Percentiles rank a stretch among this genome's conserved stretches.
phyloP scores from a whole-genome alignment of 192 early-diverging fungal genomes.

The Coemansia erecta region DNA sequence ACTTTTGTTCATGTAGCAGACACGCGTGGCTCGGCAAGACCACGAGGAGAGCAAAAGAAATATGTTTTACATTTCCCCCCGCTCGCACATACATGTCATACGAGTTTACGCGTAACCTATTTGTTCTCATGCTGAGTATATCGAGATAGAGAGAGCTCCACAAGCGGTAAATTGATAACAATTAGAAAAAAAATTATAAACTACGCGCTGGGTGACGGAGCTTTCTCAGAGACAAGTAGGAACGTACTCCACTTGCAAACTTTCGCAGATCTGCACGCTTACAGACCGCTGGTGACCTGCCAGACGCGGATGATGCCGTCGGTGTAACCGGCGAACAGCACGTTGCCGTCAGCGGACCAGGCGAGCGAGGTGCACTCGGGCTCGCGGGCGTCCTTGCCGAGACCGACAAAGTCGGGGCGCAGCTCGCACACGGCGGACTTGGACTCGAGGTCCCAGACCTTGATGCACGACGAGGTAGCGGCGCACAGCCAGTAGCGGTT shows the following conservation, averaged over 20 bases:
- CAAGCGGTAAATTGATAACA: background rate
- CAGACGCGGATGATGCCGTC: constrained; percentile 84
- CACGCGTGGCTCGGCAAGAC: too few species aligned
- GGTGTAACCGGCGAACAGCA: constrained; percentile 97
- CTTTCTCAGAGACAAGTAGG: constrained; percentile 35
- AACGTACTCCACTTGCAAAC: constrained; percentile 52
- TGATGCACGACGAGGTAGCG: constrained; percentile 91
- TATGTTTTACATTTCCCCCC: too few species aligned
- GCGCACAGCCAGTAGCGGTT: constrained; percentile 99
- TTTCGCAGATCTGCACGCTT: constrained; percentile 15
- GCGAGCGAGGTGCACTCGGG: constrained; percentile 95
- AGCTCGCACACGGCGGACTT: constrained; percentile 96
- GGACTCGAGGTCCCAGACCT: constrained; percentile 99
- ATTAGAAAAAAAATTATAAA: background rate
- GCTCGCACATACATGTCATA: too few species aligned
- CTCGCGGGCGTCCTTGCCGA: constrained; percentile 71
- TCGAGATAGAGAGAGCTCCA: too few species aligned
- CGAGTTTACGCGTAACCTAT: too few species aligned
- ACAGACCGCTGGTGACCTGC: constrained; percentile 68
- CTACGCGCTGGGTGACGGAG: too few species aligned
- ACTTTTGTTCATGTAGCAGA: too few species aligned
- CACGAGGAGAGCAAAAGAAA: too few species aligned
- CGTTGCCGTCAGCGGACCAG: constrained; percentile 98
- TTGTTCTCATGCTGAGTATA: too few species aligned
- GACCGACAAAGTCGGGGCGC: constrained; percentile 67